Base-by-base conservation (phyloP, 257 asterid genomes). In the Linaria vulgaris region DNA sequence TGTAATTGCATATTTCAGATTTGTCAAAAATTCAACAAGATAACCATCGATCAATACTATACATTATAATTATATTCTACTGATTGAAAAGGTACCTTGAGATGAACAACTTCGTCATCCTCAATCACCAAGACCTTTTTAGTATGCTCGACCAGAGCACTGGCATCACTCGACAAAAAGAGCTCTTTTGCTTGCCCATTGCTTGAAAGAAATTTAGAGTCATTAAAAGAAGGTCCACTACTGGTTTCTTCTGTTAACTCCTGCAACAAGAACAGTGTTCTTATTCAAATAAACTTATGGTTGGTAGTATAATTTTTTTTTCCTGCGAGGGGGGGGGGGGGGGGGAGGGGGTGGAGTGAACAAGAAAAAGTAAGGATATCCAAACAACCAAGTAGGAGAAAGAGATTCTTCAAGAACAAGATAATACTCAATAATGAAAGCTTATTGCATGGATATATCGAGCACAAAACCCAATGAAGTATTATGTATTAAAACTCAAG, bases 141-240 rank as follows among this genome's bases (percentile, higher is more conserved):
- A 7, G 92, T 82, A 74, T 85, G 88, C 67, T 85, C 92, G 61
- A 85, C 88, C 53, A 85, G 66, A 51, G 92, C 92, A 76, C 79
- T 82, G 64, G 92, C 85, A 80, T 85, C 92, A 74, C 92, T 85
- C 15, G 92, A 82, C 62, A 85, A 63, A 73, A 85, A 85, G 45
- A 85, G 61, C 69, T 85, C 92, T 53, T 78, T 82, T 1, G 88
- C 85, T 62, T 78, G 83, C 70, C 76, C 81, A 70, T 76, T 78
- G 66, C 74, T 78, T 8, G 82, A 78, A 64, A 75, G 87, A 72
- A 73, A 80, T 60, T 82, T 76, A 56, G 72, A 63, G 56, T 76
- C 85, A 63, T 61, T 49, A 63, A 82, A 78, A 58, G 83, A 73
- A 50, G 83, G 54, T 57, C 79, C 91, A 45, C 13, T 44, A 62